Percentiles rank a stretch among this genome's conserved stretches.
These are phyloP conservation scores for Pseudonectria buxi DNA, from an alignment of 2,329 filamentous ascomycete species.

Conservation along the genomic window DNA sequence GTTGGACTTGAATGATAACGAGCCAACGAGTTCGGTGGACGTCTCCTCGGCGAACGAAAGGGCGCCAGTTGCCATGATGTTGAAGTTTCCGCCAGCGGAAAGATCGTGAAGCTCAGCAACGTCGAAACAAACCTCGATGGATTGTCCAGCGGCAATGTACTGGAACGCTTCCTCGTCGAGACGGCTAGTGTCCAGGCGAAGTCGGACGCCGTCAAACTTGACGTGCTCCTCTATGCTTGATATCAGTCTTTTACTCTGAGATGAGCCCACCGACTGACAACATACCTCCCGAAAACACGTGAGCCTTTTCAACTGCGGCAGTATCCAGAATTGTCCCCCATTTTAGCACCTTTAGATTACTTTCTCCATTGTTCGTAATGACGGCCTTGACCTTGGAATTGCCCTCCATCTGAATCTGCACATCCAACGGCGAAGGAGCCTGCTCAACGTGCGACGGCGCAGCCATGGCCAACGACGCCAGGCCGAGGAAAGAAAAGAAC, in stretches of 20 bases:
- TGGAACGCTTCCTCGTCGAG: constrained; percentile 45
- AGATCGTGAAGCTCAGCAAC: constrained; percentile 50
- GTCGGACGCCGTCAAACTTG: constrained; percentile 46
- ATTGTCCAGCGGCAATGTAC: constrained; percentile 40
- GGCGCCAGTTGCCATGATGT: constrained; percentile 48
- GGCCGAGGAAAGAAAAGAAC: constrained; percentile 20
- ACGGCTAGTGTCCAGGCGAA: constrained; percentile 38
- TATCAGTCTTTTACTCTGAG: constrained; percentile 1
- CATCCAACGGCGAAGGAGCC: constrained; percentile 35
- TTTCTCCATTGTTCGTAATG: constrained; percentile 46
- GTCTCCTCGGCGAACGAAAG: constrained; percentile 48
- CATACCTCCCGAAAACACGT: constrained; percentile 40
- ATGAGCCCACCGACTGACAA: neutral
- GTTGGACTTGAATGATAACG: constrained; percentile 53
- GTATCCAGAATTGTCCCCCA: constrained; percentile 47
- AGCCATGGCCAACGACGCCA: constrained; percentile 19
- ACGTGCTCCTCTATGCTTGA: constrained; percentile 29
- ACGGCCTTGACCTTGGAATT: constrained; percentile 48
- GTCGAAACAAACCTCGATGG: constrained; percentile 47
- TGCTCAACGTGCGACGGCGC: constrained; percentile 21
- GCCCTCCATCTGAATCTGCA: constrained; percentile 40
- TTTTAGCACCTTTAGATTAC: constrained; percentile 45
- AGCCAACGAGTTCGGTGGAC: constrained; percentile 47
- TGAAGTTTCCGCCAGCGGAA: constrained; percentile 45
- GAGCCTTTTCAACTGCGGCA: constrained; percentile 46